A percentile compares a stretch with the other conserved stretches of the same genome.
Evolutionary conservation across 2,329 filamentous ascomycete genomes (phyloP).

Genomic region (Colletotrichum lindemuthianum): DNA sequence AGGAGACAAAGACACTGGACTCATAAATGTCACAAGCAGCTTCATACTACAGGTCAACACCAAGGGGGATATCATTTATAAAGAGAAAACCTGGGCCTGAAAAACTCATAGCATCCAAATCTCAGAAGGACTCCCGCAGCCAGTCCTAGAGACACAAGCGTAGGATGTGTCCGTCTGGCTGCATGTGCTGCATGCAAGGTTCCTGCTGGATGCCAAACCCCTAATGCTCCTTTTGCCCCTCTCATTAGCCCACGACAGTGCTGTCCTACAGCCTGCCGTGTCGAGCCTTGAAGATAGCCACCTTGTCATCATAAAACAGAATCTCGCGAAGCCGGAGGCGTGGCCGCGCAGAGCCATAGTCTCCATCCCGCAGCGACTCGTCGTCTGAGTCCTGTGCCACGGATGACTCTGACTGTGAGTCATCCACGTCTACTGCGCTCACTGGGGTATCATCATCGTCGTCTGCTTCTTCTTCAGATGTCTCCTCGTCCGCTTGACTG

Average conservation of each 20-base stretch:
- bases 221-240: background rate
- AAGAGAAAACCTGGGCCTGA: background rate
- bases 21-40: background rate
- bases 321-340: conserved; percentile 78
- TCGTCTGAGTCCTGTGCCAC: conserved; percentile 52
- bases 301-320: conserved; percentile 85
- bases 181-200: conserved; percentile 18
- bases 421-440: conserved; percentile 44
- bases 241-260: background rate
- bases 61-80: conserved; percentile 29
- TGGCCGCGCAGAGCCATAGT: conserved; percentile 46
- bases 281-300: conserved; percentile 81
- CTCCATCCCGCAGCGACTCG: conserved; percentile 61
- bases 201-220: background rate
- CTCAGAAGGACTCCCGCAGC: conserved; percentile 1
- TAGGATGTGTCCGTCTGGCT: conserved; percentile 3
- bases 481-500: conserved; percentile 44
- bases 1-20: background rate
- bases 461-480: conserved; percentile 40
- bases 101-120: conserved; percentile 1
- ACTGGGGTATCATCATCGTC: conserved; percentile 47
- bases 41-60: background rate
- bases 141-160: background rate
- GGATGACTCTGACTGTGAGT: conserved; percentile 40
- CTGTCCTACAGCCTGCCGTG: conserved; percentile 60